A percentile compares a stretch with the other conserved stretches of the same genome.
These are phyloP conservation scores for Colletotrichum sp. DNA, from an alignment of 2,329 filamentous ascomycete genomes.

Conservation along the genomic window DNA sequence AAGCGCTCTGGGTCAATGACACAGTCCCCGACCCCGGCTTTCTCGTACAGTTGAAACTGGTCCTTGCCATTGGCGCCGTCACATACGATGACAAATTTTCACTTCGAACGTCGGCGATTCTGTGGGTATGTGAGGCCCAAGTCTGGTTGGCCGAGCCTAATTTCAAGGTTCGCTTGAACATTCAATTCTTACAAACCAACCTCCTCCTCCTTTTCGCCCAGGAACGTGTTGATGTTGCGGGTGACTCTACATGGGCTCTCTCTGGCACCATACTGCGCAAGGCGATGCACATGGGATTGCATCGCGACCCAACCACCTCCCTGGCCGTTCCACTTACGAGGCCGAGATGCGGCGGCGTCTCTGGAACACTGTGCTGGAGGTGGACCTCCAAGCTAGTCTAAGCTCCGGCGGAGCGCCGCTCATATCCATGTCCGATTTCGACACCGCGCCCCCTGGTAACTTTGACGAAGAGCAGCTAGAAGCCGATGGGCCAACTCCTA, in stretches of 20 bases:
- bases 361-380: constrained; percentile 58
- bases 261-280: constrained; percentile 46
- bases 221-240: constrained; percentile 39
- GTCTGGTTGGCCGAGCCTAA: constrained; percentile 57
- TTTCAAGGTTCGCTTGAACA: constrained; percentile 53
- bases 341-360: constrained; percentile 54
- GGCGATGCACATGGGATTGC: constrained; percentile 55
- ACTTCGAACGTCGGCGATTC: constrained; percentile 51
- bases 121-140: constrained; percentile 63
- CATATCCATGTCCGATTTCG: constrained; percentile 48
- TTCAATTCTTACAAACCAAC: constrained; percentile 54
- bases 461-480: constrained; percentile 54
- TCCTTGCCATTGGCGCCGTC: constrained; percentile 60
- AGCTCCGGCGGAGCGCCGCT: constrained; percentile 50
- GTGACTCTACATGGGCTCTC: constrained; percentile 52
- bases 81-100: constrained; percentile 55
- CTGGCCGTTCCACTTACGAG: constrained; percentile 33
- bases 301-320: constrained; percentile 47
- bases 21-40: constrained; percentile 42
- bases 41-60: constrained; percentile 60
- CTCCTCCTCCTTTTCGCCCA: constrained; percentile 48
- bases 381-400: constrained; percentile 49
- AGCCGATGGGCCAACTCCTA: constrained; percentile 30
- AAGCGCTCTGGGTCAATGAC: constrained; percentile 49
- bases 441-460: constrained; percentile 52